Base-by-base conservation (phyloP, 2,329 filamentous ascomycete species). In the Pleomassaria siparia region DNA sequence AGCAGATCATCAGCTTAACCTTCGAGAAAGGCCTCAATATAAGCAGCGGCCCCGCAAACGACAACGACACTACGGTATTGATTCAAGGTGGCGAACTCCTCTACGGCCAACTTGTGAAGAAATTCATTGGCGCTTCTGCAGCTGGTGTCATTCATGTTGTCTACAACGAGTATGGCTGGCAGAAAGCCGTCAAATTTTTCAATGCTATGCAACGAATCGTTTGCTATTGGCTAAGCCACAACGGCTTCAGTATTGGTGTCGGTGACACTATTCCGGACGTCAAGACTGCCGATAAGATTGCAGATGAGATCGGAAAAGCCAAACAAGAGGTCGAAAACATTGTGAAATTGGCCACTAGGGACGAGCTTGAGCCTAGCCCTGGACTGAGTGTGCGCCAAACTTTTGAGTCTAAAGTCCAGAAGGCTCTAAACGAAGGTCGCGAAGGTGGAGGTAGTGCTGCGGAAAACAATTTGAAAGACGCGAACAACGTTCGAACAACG, bases 381-480 rank as follows among this genome's bases (percentile, higher is more conserved):
- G 94, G 94, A 82, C 96, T 99, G 91, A 99, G 95, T 57, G 88
- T 99, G 50, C 88, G 95, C 78, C 91, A 96, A 67, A 97, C 94
- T 0, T 99, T 99, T 67, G 94, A 99, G 74, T 95, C 88, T 76
- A 92, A 95, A 75, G 94, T 96, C 26, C 95, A 92, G 40, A 91
- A 91, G 72, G 89, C 89, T 47, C 79, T 99, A 45, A 97, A 99
- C 75, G 89, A 87, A 55, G 92, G 92, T 67, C 92, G 92, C 87
- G 94, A 99, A 68, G 88, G 91, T 71, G 94, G 94, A 66, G 94
- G 94, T 85, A 92, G 87, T 18, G 88, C 86, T 42, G 95, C 94
- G 0, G 89, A 95, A 73, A 87, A 90, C 74, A 91, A 88, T 79
- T 76, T 99, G 70, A 96, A 96, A 76, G 90, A 96, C 73, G 79